phyloP scores from a whole-genome alignment of 2,329 filamentous ascomycete species.

The Hypoxylon sp. region DNA sequence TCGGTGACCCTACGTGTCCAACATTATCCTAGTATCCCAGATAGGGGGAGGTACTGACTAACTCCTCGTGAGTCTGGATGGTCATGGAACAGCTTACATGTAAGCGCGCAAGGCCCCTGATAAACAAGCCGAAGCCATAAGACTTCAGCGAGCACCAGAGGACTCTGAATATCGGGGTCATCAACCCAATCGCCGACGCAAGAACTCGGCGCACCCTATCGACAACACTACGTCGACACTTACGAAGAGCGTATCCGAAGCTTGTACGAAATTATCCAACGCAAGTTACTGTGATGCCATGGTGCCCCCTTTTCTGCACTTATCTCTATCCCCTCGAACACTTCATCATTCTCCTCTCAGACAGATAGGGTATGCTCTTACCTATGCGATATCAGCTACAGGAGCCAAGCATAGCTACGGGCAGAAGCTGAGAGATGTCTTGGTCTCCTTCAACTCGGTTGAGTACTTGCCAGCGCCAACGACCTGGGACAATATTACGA shows the following conservation, averaged over 20 bases:
- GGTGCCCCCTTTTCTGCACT: neutral
- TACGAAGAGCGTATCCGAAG: constrained; percentile 56
- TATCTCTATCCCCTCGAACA: constrained; percentile 20
- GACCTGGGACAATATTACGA: constrained; percentile 52
- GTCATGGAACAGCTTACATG: neutral
- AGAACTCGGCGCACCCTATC: constrained; percentile 53
- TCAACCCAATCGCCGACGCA: constrained; percentile 58
- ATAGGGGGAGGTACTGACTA: constrained; percentile 51
- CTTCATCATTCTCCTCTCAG: constrained; percentile 8
- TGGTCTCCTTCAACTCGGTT: constrained; percentile 60
- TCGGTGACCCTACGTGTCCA: constrained; percentile 66
- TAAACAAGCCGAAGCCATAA: constrained; percentile 54
- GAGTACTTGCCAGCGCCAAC: constrained; percentile 51
- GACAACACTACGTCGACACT: constrained; percentile 50
- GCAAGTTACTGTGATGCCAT: constrained; percentile 55
- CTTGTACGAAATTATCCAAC: constrained; percentile 57
- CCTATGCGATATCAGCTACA: constrained; percentile 58
- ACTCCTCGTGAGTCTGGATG: neutral
- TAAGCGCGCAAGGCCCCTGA: constrained; percentile 1
- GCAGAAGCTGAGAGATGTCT: constrained; percentile 59
- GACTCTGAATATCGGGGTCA: constrained; percentile 54
- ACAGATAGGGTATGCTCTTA: constrained; percentile 59
- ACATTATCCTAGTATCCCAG: constrained; percentile 57
- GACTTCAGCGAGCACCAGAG: constrained; percentile 53
- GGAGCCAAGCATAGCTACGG: constrained; percentile 55